A percentile compares a stretch with the other conserved stretches of the same genome.
Evolutionary conservation across 2,329 filamentous ascomycete species (phyloP).

Genomic region (Ophiobolus disseminans): DNA sequence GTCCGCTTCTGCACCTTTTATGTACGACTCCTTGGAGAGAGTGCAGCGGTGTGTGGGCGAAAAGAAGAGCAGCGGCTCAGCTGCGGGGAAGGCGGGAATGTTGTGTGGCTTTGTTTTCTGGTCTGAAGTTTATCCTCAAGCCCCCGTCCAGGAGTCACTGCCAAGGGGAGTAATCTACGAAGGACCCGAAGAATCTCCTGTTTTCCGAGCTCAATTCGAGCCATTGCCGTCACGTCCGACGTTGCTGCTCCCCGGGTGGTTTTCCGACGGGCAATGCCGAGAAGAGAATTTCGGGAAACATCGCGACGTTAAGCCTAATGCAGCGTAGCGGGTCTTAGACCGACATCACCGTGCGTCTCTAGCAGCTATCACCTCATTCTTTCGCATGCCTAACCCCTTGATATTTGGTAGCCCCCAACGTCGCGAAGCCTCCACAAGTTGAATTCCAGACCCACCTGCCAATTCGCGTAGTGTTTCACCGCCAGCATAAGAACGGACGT

Average conservation of each 20-base stretch:
- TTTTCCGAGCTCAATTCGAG: conserved; percentile 26
- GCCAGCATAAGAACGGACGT: conserved; percentile 31
- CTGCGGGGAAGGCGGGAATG: background rate
- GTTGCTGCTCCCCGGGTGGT: conserved; percentile 5
- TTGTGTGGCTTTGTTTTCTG: background rate
- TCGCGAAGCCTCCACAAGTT: conserved; percentile 11
- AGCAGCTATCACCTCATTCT: too few species aligned
- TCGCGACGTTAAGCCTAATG: conserved; percentile 5
- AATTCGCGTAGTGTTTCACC: conserved; percentile 14
- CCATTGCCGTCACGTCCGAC: conserved; percentile 24
- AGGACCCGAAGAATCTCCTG: conserved; percentile 28
- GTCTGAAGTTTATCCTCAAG: background rate
- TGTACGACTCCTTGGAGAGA: background rate
- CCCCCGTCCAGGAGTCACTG: conserved; percentile 2
- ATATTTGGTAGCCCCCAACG: too few species aligned
- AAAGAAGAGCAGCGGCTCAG: background rate
- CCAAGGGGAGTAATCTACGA: background rate
- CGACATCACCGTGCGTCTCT: conserved; percentile 27
- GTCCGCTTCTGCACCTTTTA: too few species aligned
- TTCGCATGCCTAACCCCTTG: too few species aligned
- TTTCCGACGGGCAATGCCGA: conserved; percentile 29
- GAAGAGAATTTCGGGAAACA: conserved; percentile 13
- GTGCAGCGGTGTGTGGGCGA: background rate
- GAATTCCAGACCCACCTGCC: conserved; percentile 14
- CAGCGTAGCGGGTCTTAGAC: conserved; percentile 14